Evolutionary conservation across 2,329 filamentous ascomycete species (phyloP).

Genomic region (Dothidotthia symphoricarpi): DNA sequence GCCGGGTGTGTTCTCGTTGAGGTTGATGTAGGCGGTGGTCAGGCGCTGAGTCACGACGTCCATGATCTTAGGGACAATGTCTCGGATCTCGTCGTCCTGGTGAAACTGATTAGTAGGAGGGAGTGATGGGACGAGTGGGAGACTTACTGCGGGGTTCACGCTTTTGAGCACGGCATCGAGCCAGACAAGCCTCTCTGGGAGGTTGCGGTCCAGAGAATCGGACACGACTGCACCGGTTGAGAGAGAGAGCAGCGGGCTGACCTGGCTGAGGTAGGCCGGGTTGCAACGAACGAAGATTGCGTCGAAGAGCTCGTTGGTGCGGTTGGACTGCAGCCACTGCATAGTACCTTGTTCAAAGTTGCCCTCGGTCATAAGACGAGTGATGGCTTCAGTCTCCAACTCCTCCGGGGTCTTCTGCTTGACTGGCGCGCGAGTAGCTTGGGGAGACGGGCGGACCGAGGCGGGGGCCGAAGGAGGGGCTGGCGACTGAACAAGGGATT

Average conservation of each 20-base stretch:
- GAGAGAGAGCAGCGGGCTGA: constrained; percentile 59
- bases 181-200: constrained; percentile 58
- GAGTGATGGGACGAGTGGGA: background rate
- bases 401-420: constrained; percentile 52
- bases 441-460: constrained; percentile 25
- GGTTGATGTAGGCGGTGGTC: constrained; percentile 56
- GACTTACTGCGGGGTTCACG: constrained; percentile 55
- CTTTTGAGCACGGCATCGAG: constrained; percentile 55
- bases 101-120: constrained; percentile 14
- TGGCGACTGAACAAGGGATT: constrained; percentile 37
- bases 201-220: constrained; percentile 53
- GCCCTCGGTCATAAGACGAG: constrained; percentile 60
- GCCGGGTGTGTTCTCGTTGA: constrained; percentile 53
- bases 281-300: constrained; percentile 59
- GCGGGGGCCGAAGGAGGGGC: constrained; percentile 12
- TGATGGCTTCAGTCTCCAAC: constrained; percentile 61
- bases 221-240: constrained; percentile 64
- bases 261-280: constrained; percentile 55
- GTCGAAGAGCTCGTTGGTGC: constrained; percentile 61
- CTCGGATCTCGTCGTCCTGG: constrained; percentile 55
- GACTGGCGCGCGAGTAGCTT: constrained; percentile 41
- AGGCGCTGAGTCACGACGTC: constrained; percentile 58
- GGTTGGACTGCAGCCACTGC: constrained; percentile 61
- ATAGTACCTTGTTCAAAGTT: constrained; percentile 50
- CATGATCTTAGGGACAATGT: constrained; percentile 60